phyloP scores from a whole-genome alignment of 176 grass and related monocot genomes.

The Metroxylon sagu region DNA sequence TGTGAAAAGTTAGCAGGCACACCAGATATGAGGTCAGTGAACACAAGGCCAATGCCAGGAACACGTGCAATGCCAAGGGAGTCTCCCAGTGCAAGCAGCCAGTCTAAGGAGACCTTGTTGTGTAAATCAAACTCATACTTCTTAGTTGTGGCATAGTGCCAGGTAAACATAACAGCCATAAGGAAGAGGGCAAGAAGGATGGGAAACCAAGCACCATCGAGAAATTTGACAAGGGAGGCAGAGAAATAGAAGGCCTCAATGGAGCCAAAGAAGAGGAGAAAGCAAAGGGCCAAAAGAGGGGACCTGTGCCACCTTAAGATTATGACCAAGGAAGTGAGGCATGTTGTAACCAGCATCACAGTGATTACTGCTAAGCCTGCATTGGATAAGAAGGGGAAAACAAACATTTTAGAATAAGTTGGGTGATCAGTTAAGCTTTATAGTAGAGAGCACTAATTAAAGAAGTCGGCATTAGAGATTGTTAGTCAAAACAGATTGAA shows the following conservation, averaged over 20 bases:
- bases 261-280: constrained; percentile 14
- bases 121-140: constrained; percentile 20
- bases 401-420: no score
- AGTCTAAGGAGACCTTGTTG: constrained; percentile 17
- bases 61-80: constrained; percentile 14
- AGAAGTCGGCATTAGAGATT: no score
- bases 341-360: constrained; percentile 14
- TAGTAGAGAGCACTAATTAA: no score
- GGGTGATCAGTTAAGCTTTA: no score
- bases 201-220: constrained; percentile 18
- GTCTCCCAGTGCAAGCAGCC: constrained; percentile 13
- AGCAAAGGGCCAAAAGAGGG: constrained; percentile 3
- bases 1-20: constrained; percentile 17
- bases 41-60: constrained; percentile 15
- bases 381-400: not conserved
- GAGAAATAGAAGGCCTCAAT: constrained; percentile 16
- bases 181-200: constrained; percentile 12
- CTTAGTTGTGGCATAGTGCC: constrained; percentile 13
- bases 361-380: constrained; percentile 17
- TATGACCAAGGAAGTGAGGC: constrained; percentile 18
- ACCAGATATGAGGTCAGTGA: constrained; percentile 1
- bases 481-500: no score
- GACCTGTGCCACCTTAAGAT: constrained; percentile 10
- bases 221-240: constrained; percentile 13
- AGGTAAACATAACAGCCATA: constrained; percentile 7